A percentile compares a stretch with the other conserved stretches of the same genome.
phyloP scores from a whole-genome alignment of 495 filamentous ascomycete species.

The Penicillium samsonianum region DNA sequence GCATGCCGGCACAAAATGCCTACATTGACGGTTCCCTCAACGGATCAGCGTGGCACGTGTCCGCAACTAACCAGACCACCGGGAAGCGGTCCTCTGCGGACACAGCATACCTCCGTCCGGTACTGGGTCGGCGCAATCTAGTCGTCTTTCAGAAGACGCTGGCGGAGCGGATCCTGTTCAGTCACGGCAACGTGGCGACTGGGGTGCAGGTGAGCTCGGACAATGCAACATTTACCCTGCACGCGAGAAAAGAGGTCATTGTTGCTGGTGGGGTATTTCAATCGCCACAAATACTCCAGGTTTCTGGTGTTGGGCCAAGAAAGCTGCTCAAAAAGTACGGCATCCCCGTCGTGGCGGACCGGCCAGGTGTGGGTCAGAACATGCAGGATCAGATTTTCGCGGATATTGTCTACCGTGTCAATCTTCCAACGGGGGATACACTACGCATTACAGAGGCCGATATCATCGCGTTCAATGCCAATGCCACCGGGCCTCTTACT shows the following conservation, averaged over 20 bases:
- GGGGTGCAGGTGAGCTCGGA: background rate
- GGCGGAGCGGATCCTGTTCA: background rate
- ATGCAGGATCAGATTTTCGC: constrained; percentile 47
- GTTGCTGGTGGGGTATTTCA: constrained; percentile 32
- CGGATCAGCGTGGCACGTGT: too few relatives aligned
- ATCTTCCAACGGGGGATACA: constrained; percentile 2
- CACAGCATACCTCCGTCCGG: too few relatives aligned
- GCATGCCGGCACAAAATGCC: too few relatives aligned
- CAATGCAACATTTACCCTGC: background rate
- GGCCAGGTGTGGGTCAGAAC: constrained; percentile 51
- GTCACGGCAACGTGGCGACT: background rate
- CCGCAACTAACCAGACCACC: too few relatives aligned
- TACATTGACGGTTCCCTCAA: too few relatives aligned
- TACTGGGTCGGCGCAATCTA: too few relatives aligned
- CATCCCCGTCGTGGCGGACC: constrained; percentile 44
- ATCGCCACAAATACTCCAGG: constrained; percentile 20
- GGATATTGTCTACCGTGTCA: constrained; percentile 20
- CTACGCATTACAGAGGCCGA: too few relatives aligned
- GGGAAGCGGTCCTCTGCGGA: too few relatives aligned
- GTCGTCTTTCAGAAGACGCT: background rate
- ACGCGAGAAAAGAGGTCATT: constrained; percentile 26
- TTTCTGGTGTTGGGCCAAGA: constrained; percentile 48
- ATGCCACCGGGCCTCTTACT: too few relatives aligned
- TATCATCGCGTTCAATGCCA: too few relatives aligned
- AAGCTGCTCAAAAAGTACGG: constrained; percentile 32